Conservation (phyloP, 202 grass and related monocot genomes). For the Panicum hallii region DNA sequence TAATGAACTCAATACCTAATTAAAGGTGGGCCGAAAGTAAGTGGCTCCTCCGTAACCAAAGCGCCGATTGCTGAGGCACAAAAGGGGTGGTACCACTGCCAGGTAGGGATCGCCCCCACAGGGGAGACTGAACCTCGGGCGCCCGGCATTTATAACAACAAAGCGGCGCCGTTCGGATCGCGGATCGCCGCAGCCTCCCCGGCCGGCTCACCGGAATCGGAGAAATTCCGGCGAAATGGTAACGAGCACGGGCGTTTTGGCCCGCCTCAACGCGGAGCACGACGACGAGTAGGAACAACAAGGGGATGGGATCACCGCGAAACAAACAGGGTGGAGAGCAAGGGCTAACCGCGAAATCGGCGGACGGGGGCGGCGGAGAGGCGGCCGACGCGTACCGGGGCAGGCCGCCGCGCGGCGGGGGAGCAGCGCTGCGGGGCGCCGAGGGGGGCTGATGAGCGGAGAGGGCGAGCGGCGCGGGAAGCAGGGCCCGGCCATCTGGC, state of each 20-base stretch:
- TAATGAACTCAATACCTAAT: neutral
- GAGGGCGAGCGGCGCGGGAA: constrained; percentile 15
- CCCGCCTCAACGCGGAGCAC: neutral
- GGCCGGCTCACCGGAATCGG: neutral
- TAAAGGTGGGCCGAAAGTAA: neutral
- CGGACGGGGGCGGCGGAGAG: neutral
- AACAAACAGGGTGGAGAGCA: neutral
- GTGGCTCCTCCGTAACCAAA: neutral
- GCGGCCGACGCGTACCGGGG: neutral
- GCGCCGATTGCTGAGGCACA: neutral
- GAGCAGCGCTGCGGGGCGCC: neutral
- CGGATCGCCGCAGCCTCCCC: neutral
- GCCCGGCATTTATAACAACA: neutral
- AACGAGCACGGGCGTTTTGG: neutral
- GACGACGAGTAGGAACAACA: neutral
- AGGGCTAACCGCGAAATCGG: constrained; percentile 12
- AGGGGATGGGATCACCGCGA: neutral
- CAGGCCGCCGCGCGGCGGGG: neutral
- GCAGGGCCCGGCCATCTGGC: constrained; percentile 41
- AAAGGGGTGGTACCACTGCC: neutral
- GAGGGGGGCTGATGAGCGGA: neutral
- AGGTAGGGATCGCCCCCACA: neutral
- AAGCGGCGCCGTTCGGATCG: neutral
- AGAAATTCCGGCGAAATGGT: neutral
- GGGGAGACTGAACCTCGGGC: neutral